Conservation (phyloP, 2,329 filamentous ascomycete species). For the Tolypocladium ovalisporum region DNA sequence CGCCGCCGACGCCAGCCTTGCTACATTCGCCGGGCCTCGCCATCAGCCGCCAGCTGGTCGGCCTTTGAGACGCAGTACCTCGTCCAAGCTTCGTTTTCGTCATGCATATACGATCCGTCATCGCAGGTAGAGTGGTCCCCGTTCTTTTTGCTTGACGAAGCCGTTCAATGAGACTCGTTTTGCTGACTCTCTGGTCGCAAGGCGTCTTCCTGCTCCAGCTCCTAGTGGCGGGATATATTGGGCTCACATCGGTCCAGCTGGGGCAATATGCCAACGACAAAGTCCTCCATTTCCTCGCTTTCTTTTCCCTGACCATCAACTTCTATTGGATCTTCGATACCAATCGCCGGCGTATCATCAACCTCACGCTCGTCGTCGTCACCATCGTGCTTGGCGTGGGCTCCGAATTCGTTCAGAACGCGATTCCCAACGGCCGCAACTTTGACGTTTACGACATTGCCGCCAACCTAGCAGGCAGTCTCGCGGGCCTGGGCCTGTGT, state of each 20-base stretch:
- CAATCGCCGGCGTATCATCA: conserved; percentile 69
- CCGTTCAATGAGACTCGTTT: neutral
- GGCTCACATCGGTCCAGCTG: conserved; percentile 56
- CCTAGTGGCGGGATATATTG: conserved; percentile 66
- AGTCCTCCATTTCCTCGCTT: conserved; percentile 72
- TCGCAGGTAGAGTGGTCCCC: conserved; percentile 59
- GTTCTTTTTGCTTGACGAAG: conserved; percentile 1
- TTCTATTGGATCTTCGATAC: conserved; percentile 99
- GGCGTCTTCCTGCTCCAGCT: conserved; percentile 61
- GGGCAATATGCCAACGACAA: conserved; percentile 70
- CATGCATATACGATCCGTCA: conserved; percentile 82
- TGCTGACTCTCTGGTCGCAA: conserved; percentile 20
- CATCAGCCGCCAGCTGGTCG: neutral
- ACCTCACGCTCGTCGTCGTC: conserved; percentile 73
- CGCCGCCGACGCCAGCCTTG: neutral
- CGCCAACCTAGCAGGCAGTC: conserved; percentile 75
- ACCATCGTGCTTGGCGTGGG: conserved; percentile 61
- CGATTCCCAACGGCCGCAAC: conserved; percentile 61
- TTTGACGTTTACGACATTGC: conserved; percentile 78
- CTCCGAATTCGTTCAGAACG: conserved; percentile 63
- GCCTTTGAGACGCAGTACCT: neutral
- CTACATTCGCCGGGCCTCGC: neutral
- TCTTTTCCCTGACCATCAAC: conserved; percentile 74
- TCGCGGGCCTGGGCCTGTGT: conserved; percentile 60
- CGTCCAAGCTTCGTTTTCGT: conserved; percentile 2